phyloP scores from a whole-genome alignment of 2,329 filamentous ascomycete species.

The Beauveria pseudobassiana region DNA sequence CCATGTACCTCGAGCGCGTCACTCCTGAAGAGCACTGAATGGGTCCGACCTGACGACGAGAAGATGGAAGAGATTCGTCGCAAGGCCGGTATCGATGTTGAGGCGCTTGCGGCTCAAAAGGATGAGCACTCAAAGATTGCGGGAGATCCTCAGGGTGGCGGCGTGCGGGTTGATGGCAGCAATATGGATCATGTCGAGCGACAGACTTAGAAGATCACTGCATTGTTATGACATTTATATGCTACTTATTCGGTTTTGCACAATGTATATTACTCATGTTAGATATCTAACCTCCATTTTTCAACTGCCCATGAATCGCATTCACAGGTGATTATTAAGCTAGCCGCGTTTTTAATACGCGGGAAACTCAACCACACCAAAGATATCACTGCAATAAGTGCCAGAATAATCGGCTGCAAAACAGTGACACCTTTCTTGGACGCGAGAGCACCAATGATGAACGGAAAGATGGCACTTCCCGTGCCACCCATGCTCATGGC shows the following conservation, averaged over 20 bases:
- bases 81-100: constrained; percentile 33
- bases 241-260: background rate
- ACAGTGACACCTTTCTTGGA: constrained; percentile 39
- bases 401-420: constrained; percentile 43
- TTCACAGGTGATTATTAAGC: no score
- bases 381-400: constrained; percentile 29
- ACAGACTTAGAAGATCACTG: background rate
- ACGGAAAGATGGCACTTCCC: constrained; percentile 55
- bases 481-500: constrained; percentile 64
- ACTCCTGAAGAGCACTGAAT: constrained; percentile 53
- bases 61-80: constrained; percentile 35
- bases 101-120: constrained; percentile 15
- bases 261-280: no score
- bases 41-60: constrained; percentile 37
- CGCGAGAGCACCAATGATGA: constrained; percentile 58
- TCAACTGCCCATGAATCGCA: no score
- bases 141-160: constrained; percentile 2
- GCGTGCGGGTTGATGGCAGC: constrained; percentile 3
- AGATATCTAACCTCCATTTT: no score
- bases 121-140: constrained; percentile 9
- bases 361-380: constrained; percentile 31
- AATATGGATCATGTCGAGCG: constrained; percentile 7
- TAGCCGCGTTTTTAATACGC: constrained; percentile 21
- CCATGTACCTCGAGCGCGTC: constrained; percentile 63
- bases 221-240: background rate